Percentiles rank a stretch among this genome's conserved stretches.
Conservation (phyloP, 2,329 filamentous ascomycete genomes). For the Pseudogymnoascus verrucosus region DNA sequence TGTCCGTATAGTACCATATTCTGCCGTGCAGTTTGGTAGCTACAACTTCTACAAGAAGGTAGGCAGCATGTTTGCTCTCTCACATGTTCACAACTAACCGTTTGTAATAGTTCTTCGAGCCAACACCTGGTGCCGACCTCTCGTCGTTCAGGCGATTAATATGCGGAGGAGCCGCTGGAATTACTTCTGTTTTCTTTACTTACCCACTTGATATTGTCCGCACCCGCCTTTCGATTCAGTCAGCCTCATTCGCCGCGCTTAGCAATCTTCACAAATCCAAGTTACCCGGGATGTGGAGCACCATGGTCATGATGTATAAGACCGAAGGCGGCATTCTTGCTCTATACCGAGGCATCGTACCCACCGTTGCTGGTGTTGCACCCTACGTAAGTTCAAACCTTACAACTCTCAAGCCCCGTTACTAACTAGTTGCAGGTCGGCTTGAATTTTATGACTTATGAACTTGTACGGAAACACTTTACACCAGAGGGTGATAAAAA, state of each 20-base stretch:
- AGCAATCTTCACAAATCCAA: slow-evolving; percentile 51
- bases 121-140: slow-evolving; percentile 64
- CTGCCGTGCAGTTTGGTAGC: slow-evolving; percentile 93
- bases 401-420: slow-evolving; percentile 14
- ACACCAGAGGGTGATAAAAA: slow-evolving; percentile 84
- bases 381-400: slow-evolving; percentile 62
- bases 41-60: slow-evolving; percentile 89
- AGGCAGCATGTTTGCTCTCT: too few relatives aligned
- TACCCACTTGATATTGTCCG: slow-evolving; percentile 97
- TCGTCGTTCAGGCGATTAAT: slow-evolving; percentile 66
- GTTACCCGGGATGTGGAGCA: slow-evolving; percentile 87
- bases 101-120: slow-evolving; percentile 61
- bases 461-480: slow-evolving; percentile 73
- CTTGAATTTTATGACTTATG: slow-evolving; percentile 98
- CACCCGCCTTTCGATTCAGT: slow-evolving; percentile 90
- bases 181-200: slow-evolving; percentile 90
- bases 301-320: slow-evolving; percentile 76
- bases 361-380: slow-evolving; percentile 89
- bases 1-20: slow-evolving; percentile 96
- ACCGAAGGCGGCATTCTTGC: slow-evolving; percentile 78
- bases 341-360: slow-evolving; percentile 89
- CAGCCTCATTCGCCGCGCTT: slow-evolving; percentile 83
- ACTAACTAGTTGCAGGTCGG: slow-evolving; percentile 54
- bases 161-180: slow-evolving; percentile 87
- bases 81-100: too few relatives aligned